Evolutionary conservation across 2,329 filamentous ascomycete genomes (phyloP).

Genomic region (Aspergillus fumigatiaffinis): DNA sequence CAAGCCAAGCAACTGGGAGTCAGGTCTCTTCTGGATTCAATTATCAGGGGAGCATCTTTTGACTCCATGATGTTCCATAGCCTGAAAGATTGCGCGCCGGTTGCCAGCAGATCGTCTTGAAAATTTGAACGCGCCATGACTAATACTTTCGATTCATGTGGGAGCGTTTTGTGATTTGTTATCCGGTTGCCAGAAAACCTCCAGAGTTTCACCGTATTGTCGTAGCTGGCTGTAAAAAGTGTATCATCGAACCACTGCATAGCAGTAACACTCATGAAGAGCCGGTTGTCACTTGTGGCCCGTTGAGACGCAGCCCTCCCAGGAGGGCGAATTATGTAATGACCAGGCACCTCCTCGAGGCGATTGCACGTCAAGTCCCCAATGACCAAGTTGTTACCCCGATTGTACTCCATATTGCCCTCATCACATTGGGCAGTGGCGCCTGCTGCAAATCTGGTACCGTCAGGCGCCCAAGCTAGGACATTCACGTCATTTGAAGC

Average conservation of each 20-base stretch:
- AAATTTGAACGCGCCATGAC: conserved; percentile 47
- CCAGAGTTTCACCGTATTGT: conserved; percentile 57
- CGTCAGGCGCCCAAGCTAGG: conserved; percentile 55
- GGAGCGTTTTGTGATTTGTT: conserved; percentile 33
- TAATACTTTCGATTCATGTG: conserved; percentile 48
- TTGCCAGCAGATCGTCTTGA: conserved; percentile 43
- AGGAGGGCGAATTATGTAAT: conserved; percentile 44
- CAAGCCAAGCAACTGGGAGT: conserved; percentile 47
- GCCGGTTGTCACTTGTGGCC: conserved; percentile 45
- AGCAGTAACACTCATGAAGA: conserved; percentile 56
- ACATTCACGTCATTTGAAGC: conserved; percentile 57
- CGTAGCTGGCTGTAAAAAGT: conserved; percentile 55
- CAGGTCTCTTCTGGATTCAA: conserved; percentile 29
- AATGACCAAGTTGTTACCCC: conserved; percentile 53
- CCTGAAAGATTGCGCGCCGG: conserved; percentile 40
- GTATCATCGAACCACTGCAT: conserved; percentile 49
- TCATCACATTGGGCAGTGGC: conserved; percentile 54
- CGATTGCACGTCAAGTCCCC: conserved; percentile 43
- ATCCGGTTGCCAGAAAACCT: conserved; percentile 29
- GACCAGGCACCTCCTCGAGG: conserved; percentile 53
- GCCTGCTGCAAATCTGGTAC: conserved; percentile 53
- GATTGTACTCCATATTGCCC: conserved; percentile 58
- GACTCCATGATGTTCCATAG: conserved; percentile 29
- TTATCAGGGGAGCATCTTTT: conserved; percentile 25
- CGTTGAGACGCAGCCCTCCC: conserved; percentile 40